Evolutionary conservation across 345 rosid genomes (phyloP).

Genomic region (Toxicodendron radicans): DNA sequence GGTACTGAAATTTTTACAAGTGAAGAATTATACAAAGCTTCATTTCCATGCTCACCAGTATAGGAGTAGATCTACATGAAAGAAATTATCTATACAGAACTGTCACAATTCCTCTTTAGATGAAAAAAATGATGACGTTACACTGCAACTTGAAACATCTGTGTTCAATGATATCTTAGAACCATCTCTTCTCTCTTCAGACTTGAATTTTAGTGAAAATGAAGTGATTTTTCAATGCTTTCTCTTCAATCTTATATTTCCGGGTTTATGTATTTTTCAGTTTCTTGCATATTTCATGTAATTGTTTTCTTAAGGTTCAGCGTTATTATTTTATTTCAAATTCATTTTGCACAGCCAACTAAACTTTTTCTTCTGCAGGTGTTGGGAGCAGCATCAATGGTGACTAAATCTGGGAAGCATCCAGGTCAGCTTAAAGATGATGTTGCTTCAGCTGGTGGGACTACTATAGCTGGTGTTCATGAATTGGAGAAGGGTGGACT

Average conservation of each 20-base stretch:
- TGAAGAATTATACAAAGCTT: not conserved
- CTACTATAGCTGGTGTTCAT: slow-evolving; percentile 84
- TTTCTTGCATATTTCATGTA: not conserved
- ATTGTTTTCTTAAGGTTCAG: not conserved
- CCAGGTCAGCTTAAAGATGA: slow-evolving; percentile 91
- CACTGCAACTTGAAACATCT: not conserved
- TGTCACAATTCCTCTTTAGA: not conserved
- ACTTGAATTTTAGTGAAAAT: not conserved
- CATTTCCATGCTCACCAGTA: not conserved
- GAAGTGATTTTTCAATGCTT: not conserved
- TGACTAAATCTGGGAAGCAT: slow-evolving; percentile 71
- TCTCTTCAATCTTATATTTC: not conserved
- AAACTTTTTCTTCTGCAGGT: slow-evolving; percentile 46
- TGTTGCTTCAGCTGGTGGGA: slow-evolving; percentile 90
- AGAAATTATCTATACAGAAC: not conserved
- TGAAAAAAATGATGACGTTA: not conserved
- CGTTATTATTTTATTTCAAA: not conserved
- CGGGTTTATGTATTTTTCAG: not conserved
- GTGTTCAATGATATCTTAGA: not conserved
- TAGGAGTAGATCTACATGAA: not conserved
- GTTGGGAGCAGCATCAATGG: slow-evolving; percentile 92
- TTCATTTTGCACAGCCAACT: not conserved
- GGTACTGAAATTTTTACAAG: not conserved
- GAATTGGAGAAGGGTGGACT: slow-evolving; percentile 89
- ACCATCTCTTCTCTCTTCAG: not conserved